Base-by-base conservation (phyloP, 768 basidiomycete genomes). In the Krasilnikovozyma curviuscula region DNA sequence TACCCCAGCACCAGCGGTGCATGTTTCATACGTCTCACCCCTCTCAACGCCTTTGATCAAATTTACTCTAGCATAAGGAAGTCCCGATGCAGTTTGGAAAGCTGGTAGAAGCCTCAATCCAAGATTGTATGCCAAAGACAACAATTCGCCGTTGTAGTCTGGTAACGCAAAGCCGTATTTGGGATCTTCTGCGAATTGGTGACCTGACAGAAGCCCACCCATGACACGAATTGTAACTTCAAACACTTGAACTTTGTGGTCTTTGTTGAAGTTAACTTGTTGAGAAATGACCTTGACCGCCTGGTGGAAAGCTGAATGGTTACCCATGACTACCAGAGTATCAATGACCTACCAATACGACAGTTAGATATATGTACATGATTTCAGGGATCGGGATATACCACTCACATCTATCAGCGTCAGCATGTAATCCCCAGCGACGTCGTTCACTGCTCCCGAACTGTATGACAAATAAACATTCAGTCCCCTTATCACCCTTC, bases 21-120 rank as follows among this genome's bases (percentile, higher is more conserved):
- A 93, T 21, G 84, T 88, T 60, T 88, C 83, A 25, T 71, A 55
- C 14, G 77, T 77, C 67, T 93, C 91, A 18, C 77, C 81, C 52
- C 68, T 71, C 44, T 71, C 63, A 9, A 95, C 64, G 1, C 91
- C 89, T 58, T 77, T 74, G 50, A 62, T 42, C 37, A 54, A 44
- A 52, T 56, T 66, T 8, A 88, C 83, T 65, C 93, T 75, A 44
- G 93, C 86, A 60, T 75, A 86, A 7, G 93, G 93, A 35, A 98
- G 67, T 8, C 88, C 89, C 0, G 88, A 97, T 1, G 81, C 76
- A 2, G 88, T 91, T 2, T 77, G 66, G 64, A 97, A 98, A 3
- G 93, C 93, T 4, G 88, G 89, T 9, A 95, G 65, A 34, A 98
- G 63, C 42, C 93, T 72, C 49, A 75, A 67, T 2, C 85, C 93